These are phyloP conservation scores for Erodium maritimum DNA, from an alignment of 345 rosid genomes.

Conservation along the genomic window DNA sequence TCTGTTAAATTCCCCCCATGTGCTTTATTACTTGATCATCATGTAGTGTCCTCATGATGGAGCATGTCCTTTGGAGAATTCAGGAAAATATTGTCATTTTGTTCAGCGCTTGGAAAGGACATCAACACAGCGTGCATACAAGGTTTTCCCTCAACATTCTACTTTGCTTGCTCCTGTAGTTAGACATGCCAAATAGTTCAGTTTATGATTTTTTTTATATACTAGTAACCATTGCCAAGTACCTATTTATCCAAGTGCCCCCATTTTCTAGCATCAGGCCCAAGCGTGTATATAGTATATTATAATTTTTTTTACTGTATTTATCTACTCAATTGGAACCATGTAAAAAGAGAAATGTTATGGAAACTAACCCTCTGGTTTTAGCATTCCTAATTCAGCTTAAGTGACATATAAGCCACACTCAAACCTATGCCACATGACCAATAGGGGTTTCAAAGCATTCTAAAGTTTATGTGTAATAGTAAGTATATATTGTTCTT, in stretches of 20 bases:
- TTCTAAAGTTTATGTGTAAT: not conserved
- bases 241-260: not conserved
- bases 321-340: not conserved
- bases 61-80: slow-evolving; percentile 64
- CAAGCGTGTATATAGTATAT: not conserved
- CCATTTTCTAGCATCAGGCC: not conserved
- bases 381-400: not conserved
- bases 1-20: not conserved
- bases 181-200: not conserved
- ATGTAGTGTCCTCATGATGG: slow-evolving; percentile 95
- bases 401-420: not conserved
- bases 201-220: not conserved
- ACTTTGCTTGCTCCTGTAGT: not conserved
- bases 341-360: not conserved
- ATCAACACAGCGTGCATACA: slow-evolving; percentile 76
- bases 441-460: not conserved
- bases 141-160: slow-evolving; percentile 33
- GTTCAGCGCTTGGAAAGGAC: slow-evolving; percentile 92
- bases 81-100: slow-evolving; percentile 86
- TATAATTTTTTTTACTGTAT: not conserved
- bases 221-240: too few species aligned
- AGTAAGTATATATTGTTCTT: not conserved
- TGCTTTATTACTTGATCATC: not conserved
- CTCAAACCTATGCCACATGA: not conserved
- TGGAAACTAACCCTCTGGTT: not conserved